These are phyloP conservation scores for Talinum fruticosum DNA, from an alignment of 148 eudicot genomes.

Conservation along the genomic window DNA sequence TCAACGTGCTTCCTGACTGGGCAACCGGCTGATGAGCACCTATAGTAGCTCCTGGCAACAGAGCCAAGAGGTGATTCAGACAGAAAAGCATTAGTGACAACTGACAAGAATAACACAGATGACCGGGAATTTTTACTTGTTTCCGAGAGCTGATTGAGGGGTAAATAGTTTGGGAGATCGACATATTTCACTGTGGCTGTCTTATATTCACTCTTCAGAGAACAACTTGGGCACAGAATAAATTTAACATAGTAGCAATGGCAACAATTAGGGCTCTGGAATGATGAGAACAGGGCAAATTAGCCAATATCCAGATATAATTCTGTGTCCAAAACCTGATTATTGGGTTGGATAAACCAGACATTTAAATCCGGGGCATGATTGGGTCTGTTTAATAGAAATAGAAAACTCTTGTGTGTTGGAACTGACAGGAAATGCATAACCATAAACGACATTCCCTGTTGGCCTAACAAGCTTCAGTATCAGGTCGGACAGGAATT, in stretches of 20 bases:
- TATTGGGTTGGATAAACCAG: neutral
- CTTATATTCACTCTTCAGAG: neutral
- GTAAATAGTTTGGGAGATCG: neutral
- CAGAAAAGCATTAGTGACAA: neutral
- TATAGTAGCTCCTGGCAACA: constrained; percentile 71
- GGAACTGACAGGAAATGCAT: neutral
- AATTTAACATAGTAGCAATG: neutral
- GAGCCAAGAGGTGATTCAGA: neutral
- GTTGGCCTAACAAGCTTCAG: too few species aligned
- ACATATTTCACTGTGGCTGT: too few species aligned
- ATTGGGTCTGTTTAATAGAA: neutral
- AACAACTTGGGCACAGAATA: neutral
- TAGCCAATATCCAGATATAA: too few species aligned
- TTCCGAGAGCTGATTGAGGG: neutral
- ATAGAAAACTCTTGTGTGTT: too few species aligned
- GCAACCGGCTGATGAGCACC: constrained; percentile 83
- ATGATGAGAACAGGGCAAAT: too few species aligned
- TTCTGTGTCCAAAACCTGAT: neutral
- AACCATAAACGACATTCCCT: too few species aligned
- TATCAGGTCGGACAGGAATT: neutral
- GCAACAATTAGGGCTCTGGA: neutral
- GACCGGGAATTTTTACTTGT: neutral
- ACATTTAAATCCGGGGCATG: neutral
- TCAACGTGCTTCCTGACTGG: constrained; percentile 91
- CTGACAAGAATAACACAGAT: neutral